phyloP scores from a whole-genome alignment of 352 stramenopile species.

The Globisporangium perplexum region DNA sequence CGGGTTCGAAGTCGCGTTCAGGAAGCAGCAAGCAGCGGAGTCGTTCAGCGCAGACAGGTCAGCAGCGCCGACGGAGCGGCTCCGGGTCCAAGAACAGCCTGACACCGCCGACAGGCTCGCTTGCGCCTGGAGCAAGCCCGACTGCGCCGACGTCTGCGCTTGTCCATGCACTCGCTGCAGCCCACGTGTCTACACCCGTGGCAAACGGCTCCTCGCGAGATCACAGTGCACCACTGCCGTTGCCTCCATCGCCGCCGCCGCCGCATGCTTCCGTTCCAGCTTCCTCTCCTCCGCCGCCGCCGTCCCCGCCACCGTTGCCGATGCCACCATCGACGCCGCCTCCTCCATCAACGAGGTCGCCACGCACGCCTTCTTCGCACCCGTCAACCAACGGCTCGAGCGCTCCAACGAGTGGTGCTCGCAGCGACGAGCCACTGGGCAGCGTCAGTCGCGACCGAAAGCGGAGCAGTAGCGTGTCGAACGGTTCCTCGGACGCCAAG shows the following conservation, averaged over 20 bases:
- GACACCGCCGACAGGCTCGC: too few species aligned
- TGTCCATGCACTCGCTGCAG: not conserved
- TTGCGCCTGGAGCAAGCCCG: not conserved
- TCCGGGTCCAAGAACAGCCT: constrained; percentile 10
- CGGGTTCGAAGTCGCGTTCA: not conserved
- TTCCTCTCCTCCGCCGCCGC: constrained; percentile 13
- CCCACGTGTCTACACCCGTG: not conserved
- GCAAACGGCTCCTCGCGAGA: not conserved
- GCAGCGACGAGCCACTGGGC: not conserved
- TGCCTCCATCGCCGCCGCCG: constrained; percentile 19
- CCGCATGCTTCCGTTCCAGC: constrained; percentile 12
- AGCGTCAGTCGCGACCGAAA: constrained; percentile 6
- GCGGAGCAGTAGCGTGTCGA: constrained; percentile 4
- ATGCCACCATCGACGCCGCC: constrained; percentile 11
- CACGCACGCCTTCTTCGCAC: not conserved
- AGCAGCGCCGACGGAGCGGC: constrained; percentile 8
- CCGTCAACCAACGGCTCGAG: not conserved
- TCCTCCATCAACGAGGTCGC: not conserved
- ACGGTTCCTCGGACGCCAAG: constrained; percentile 13
- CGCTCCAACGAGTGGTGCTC: not conserved
- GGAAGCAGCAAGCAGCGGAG: constrained; percentile 18
- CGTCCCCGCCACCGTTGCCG: constrained; percentile 2
- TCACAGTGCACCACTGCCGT: constrained; percentile 13
- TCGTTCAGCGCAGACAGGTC: constrained; percentile 2
- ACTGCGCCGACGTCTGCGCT: too few species aligned